These are phyloP conservation scores for Zygosaccharomyces sapae DNA, from an alignment of 1,139 yeast species.

Conservation along the genomic window DNA sequence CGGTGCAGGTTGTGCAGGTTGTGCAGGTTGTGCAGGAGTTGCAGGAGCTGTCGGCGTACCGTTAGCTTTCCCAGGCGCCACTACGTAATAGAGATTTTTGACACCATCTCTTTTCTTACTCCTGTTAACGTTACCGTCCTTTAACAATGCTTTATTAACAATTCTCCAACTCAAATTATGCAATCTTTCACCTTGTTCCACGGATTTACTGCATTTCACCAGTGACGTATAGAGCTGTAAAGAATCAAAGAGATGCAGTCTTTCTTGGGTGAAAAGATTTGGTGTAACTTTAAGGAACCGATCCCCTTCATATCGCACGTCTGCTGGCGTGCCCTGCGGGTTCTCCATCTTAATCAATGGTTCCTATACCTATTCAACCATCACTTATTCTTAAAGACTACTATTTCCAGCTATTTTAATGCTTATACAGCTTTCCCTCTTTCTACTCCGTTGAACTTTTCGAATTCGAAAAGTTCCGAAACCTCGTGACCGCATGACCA, in stretches of 20 bases:
- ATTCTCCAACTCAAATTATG: conserved; percentile 36
- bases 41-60: conserved; percentile 1
- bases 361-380: not conserved
- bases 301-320: conserved; percentile 10
- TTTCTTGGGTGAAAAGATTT: conserved; percentile 34
- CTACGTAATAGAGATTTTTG: conserved; percentile 31
- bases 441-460: too few relatives aligned
- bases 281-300: conserved; percentile 33
- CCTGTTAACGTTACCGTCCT: conserved; percentile 28
- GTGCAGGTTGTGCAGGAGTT: conserved; percentile 10
- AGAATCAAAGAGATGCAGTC: conserved; percentile 31
- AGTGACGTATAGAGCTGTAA: conserved; percentile 31
- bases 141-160: conserved; percentile 32
- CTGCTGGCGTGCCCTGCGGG: conserved; percentile 4
- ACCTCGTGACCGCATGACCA: not conserved
- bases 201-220: conserved; percentile 23
- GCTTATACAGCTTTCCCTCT: not conserved
- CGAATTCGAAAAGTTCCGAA: not conserved
- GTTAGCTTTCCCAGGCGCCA: not conserved
- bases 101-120: conserved; percentile 36
- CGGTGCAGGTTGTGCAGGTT: conserved; percentile 4
- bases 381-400: not conserved
- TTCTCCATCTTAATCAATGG: not conserved
- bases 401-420: not conserved
- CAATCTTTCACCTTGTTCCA: conserved; percentile 35